These are phyloP conservation scores for Apophysomyces variabilis DNA, from an alignment of 371 early-diverging fungal genomes.

Conservation along the genomic window DNA sequence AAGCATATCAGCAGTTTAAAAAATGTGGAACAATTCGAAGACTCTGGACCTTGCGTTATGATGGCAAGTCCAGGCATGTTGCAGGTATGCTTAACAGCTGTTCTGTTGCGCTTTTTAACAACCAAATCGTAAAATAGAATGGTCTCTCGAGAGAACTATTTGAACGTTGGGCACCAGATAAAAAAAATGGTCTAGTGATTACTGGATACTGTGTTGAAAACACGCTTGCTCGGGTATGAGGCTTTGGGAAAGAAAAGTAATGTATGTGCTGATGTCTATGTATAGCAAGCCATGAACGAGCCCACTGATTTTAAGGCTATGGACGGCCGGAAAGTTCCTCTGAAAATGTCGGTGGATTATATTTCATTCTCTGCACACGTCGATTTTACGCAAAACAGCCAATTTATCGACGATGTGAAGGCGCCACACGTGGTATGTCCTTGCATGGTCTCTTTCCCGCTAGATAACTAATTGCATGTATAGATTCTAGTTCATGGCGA, in stretches of 20 bases:
- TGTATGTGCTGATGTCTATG: not conserved
- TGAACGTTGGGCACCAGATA: slow-evolving; percentile 98
- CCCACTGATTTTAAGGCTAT: slow-evolving; percentile 92
- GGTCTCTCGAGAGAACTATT: slow-evolving; percentile 98
- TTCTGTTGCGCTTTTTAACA: not conserved
- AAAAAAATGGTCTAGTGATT: slow-evolving; percentile 96
- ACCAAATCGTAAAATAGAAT: slow-evolving; percentile 53
- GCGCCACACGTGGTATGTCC: slow-evolving; percentile 90
- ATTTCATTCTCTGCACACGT: slow-evolving; percentile 99
- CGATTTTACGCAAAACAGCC: slow-evolving; percentile 98
- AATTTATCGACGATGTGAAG: slow-evolving; percentile 97
- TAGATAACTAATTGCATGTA: not conserved
- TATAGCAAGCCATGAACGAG: slow-evolving; percentile 87
- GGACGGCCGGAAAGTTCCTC: slow-evolving; percentile 88
- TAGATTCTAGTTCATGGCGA: slow-evolving; percentile 99
- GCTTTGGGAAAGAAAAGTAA: not conserved
- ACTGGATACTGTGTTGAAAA: slow-evolving; percentile 99
- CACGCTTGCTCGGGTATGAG: slow-evolving; percentile 93
- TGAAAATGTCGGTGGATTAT: slow-evolving; percentile 94
- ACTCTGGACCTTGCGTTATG: slow-evolving; percentile 99
- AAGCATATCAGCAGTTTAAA: slow-evolving; percentile 96
- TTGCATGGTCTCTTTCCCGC: not conserved
- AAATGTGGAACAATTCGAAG: slow-evolving; percentile 95
- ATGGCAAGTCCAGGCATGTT: slow-evolving; percentile 99
- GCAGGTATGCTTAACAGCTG: slow-evolving; percentile 61